Base-by-base conservation (phyloP, 139 green algal genomes). In the Asterochloris erici region DNA sequence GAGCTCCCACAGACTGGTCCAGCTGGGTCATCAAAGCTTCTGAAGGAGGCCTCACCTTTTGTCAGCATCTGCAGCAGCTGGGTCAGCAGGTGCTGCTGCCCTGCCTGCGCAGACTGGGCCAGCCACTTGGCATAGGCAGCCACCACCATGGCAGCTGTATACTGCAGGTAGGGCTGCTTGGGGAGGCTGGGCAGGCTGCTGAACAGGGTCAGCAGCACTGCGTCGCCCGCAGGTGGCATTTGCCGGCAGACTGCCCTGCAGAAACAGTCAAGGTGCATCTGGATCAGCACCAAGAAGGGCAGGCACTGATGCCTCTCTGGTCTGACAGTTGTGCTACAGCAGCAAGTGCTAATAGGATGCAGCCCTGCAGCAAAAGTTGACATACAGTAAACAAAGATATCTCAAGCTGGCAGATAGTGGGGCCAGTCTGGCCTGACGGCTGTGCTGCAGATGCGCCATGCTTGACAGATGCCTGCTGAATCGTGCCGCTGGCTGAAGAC, bases 71-170 rank as follows among this genome's bases (percentile, higher is more conserved):
- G 68, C 63, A 93, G 84, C 73, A 94, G 83, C 86, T 82, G 85
- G 26, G 74, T 24, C 63, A 83, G 14, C 24, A 86, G 79, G 10
- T 74, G 71, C n/a, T 81, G 74, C 64, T 26, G n/a, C 66, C 79
- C 69, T 27, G 16, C 26, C 16, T 80, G 68, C 68, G 87, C n/a
- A 1, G 77, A 64, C 0, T 15, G 19, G 2, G 81, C 86, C 63
- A 94, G 82, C 90, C 92, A 96, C 27, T 90, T 85, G 0, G 87
- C 74, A 69, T 96, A 96, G 0, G 82, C 83, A 0, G 83, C 87
- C 9, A 92, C 62, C n/a, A 86, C 81, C 19, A 94, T 86, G 17
- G 87, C 86, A 12, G 88, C 86, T 0, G 93, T 95, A 85, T 90
- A 90, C 77, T 89, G 83, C 86, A 94, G 88, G 69, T 71, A 62